Evolutionary conservation across 176 grass and related monocot genomes (phyloP), one percentile per base, ranked within the genome.

Genomic region (Juncus inflexus): DNA sequence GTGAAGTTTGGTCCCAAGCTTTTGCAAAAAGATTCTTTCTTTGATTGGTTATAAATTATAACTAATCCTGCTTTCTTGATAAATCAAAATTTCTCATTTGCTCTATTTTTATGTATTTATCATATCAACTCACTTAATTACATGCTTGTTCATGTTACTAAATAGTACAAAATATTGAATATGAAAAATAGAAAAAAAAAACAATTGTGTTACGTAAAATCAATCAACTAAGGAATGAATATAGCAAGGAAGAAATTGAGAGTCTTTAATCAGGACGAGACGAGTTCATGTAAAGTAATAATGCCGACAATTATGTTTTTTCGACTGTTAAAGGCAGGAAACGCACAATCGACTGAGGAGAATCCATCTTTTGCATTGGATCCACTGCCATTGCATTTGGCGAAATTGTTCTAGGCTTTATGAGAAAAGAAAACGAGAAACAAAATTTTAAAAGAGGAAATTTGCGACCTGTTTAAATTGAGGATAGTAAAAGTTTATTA

Each of bases 311-410:
- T 75, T 0, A 89, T n/a, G 4, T 97, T 97, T 82, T 41, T 12
- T 47, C 60, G 41, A 83, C 71, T n/a, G n/a, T n/a, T n/a, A n/a
- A n/a, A n/a, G n/a, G n/a, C n/a, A n/a, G n/a, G n/a, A n/a, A n/a
- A n/a, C n/a, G n/a, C n/a, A n/a, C n/a, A n/a, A n/a, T n/a, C n/a
- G n/a, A n/a, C n/a, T n/a, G n/a, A n/a, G n/a, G n/a, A n/a, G n/a
- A n/a, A n/a, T n/a, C n/a, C n/a, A n/a, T n/a, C n/a, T n/a, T n/a
- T 80, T 79, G 82, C 94, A 97, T 97, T 12, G 88, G 87, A 70
- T 89, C 72, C 10, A 89, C 82, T 3, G 88, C 85, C 94, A 92
- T 97, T 61, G 79, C 94, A 61, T 92, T 85, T 6, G 85, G 74
- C 3, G 67, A 86, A 49, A 92, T 97, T 58, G 88, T 86, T 69